Percentiles rank a stretch among this genome's conserved stretches.
These are phyloP conservation scores for Backusella westeae DNA, from an alignment of 192 early-diverging fungal species.

Conservation along the genomic window DNA sequence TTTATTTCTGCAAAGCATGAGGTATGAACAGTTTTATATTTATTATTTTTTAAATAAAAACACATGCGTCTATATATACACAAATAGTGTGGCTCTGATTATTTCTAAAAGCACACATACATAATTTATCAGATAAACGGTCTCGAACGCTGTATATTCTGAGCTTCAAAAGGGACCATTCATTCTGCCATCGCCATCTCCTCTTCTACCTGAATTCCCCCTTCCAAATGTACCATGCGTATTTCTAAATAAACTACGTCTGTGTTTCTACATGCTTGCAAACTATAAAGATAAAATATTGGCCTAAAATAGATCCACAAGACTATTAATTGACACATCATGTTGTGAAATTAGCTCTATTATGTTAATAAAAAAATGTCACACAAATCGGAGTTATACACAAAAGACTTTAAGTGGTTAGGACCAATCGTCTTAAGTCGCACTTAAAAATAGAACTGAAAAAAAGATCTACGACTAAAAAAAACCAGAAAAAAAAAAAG, in stretches of 20 bases:
- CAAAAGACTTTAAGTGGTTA: neutral
- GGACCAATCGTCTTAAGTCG: neutral
- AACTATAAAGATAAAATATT: neutral
- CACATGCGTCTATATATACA: neutral
- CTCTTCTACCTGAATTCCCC: neutral
- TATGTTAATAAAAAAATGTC: constrained; percentile 2
- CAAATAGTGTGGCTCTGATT: neutral
- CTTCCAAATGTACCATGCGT: neutral
- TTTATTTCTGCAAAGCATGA: too few species aligned
- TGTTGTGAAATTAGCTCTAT: neutral
- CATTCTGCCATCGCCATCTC: neutral
- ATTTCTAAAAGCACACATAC: neutral
- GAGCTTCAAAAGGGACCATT: neutral
- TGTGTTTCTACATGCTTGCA: neutral
- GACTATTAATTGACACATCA: neutral
- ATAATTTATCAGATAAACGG: neutral
- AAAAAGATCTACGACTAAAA: constrained; percentile 1
- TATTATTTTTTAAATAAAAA: too few species aligned
- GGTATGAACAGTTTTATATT: too few species aligned
- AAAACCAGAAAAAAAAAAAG: constrained; percentile 10
- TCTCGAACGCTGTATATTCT: neutral
- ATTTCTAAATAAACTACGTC: neutral
- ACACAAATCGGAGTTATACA: neutral
- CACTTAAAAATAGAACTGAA: constrained; percentile 1
- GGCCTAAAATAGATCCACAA: neutral